Conservation (phyloP, 768 basidiomycete species). For the Auricularia cornea region DNA sequence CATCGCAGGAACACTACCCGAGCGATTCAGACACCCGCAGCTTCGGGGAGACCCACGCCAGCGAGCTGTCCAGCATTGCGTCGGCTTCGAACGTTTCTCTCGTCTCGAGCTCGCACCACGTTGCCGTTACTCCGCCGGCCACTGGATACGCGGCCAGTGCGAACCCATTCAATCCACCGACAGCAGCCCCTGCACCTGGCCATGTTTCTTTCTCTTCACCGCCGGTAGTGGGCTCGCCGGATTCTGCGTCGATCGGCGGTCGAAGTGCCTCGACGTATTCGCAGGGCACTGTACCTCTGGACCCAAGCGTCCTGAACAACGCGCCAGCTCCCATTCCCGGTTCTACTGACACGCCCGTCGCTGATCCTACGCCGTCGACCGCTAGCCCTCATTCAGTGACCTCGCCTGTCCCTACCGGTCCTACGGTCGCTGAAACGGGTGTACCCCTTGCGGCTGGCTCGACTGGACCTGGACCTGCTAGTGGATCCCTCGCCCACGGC, state of each 20-base stretch:
- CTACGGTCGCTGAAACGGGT: constrained; percentile 70
- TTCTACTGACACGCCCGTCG: constrained; percentile 14
- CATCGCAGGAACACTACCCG: constrained; percentile 38
- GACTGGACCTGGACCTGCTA: constrained; percentile 55
- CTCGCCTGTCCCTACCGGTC: constrained; percentile 22
- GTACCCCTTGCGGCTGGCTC: constrained; percentile 56
- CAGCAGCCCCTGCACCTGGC: constrained; percentile 9
- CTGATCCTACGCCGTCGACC: constrained; percentile 18
- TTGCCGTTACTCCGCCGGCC: constrained; percentile 34
- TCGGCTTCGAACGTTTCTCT: constrained; percentile 7
- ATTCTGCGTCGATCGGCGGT: not conserved
- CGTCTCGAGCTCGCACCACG: constrained; percentile 28
- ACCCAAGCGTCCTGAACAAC: constrained; percentile 21
- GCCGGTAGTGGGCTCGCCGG: not conserved
- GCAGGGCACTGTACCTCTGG: constrained; percentile 8
- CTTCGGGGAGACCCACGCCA: constrained; percentile 78
- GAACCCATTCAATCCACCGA: too few species aligned
- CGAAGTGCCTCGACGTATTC: not conserved
- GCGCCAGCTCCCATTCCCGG: constrained; percentile 11
- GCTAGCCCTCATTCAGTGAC: not conserved
- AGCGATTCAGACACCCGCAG: constrained; percentile 66
- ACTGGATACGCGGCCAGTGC: not conserved
- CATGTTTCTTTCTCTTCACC: constrained; percentile 11
- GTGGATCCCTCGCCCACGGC: constrained; percentile 40
- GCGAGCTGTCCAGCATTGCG: constrained; percentile 46